A percentile compares a stretch with the other conserved stretches of the same genome.
Evolutionary conservation across 331 rosid species (phyloP).

Genomic region (Quercus tomentella): DNA sequence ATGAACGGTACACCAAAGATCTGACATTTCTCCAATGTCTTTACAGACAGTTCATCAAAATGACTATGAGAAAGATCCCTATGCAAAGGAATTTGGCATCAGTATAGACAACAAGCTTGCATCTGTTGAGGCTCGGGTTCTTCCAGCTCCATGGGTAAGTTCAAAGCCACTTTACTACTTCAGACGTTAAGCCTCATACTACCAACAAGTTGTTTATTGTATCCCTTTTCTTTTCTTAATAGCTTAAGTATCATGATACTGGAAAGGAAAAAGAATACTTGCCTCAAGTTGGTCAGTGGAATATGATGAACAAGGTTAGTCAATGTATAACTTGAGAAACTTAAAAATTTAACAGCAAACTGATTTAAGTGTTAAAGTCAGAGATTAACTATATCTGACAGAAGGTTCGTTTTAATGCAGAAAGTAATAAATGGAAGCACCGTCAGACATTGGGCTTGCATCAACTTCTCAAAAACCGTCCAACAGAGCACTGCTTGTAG

Average conservation of each 20-base stretch:
- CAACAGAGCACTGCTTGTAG: constrained; percentile 42
- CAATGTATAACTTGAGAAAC: neutral
- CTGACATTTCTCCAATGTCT: neutral
- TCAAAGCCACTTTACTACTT: neutral
- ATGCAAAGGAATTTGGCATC: constrained; percentile 49
- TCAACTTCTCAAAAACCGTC: constrained; percentile 51
- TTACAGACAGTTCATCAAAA: constrained; percentile 41
- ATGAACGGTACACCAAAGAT: neutral
- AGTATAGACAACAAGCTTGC: constrained; percentile 35
- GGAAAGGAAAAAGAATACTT: constrained; percentile 47
- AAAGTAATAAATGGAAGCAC: constrained; percentile 56
- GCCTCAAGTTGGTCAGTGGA: constrained; percentile 55
- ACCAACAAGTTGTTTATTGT: neutral
- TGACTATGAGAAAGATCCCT: constrained; percentile 32
- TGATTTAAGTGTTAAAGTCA: neutral
- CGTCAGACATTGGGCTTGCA: constrained; percentile 51
- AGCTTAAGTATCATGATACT: constrained; percentile 51
- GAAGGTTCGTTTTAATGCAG: constrained; percentile 18
- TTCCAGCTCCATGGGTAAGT: constrained; percentile 54
- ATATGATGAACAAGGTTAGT: constrained; percentile 50
- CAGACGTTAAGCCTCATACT: constrained; percentile 7
- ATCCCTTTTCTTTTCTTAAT: neutral
- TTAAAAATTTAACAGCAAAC: neutral
- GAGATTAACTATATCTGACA: neutral
- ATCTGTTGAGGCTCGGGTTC: constrained; percentile 44